Evolutionary conservation across 148 eudicot species (phyloP), one percentile per base, ranked within the genome.

Genomic region (Silene latifolia): DNA sequence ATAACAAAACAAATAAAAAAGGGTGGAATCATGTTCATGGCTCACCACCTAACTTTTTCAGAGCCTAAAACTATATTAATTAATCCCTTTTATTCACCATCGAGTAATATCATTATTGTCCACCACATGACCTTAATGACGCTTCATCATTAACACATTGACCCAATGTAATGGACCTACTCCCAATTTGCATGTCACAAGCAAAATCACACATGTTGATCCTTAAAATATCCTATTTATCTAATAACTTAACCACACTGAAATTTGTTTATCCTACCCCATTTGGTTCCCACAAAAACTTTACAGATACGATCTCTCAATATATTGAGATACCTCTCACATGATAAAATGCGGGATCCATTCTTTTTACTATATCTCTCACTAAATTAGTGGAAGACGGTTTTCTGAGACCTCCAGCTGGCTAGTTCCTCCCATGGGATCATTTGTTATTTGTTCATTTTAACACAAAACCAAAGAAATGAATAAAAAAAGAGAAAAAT

Each of bases 41-140:
- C 5, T 24, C 42, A 35, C 44, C 48, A 35, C 20, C 24, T 32
- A 13, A 23, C 72, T 76, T 76, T 73, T 76, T 58, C 58, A 58
- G 57, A 67, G 25, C n/a, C 46, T 39, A 47, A 47, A 75, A 27
- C 14, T 35, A 35, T 42, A 44, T 23, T 73, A 39, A 63, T 29
- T n/a, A 67, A 17, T 19, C 35, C 74, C 71, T 68, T 67, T 76
- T 67, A 59, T 56, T 73, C 73, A 69, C 78, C 54, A 83, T 76
- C 79, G 71, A 78, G 77, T 72, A 77, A 59, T 54, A 82, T 87
- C 86, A 89, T 89, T 80, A 89, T 89, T 89, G 89, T 65, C 44
- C 80, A 83, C 85, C 93, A 89, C 88, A 83, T 88, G 92, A 83
- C 77, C 25, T 79, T 79, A 67, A 83, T 85, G 85, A 85, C 76